Base-by-base conservation (phyloP, 352 stramenopile genomes). In the Globisporangium perplexum region DNA sequence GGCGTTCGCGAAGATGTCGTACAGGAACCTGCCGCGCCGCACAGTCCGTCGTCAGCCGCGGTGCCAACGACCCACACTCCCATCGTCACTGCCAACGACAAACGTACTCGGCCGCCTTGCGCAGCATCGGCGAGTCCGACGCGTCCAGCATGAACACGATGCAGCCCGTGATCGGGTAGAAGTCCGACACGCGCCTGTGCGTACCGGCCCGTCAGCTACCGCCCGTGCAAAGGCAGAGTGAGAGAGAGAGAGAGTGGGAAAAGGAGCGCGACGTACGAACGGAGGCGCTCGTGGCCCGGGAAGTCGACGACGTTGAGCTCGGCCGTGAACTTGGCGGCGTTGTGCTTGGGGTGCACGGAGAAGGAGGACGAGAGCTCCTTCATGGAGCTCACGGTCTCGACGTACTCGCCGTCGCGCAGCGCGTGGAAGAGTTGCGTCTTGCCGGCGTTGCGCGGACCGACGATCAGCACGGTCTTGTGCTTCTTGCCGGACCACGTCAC, bases 381-480 rank as follows among this genome's bases (percentile, higher is more conserved):
- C 85, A 95, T 95, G 47, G 85, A 95, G 50, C 74, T 89, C 22
- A 95, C 85, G 3, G 85, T 95, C 30, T 88, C 69, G 12, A 87
- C 63, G 55, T 79, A 70, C 48, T 69, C 46, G 47, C 81, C 80
- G 53, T 92, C 72, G 26, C 76, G 75, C 28, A 95, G 66, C 47
- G 79, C 69, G 59, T 95, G 81, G 65, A 92, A 89, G 53, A 95
- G 77, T 57, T 75, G 68, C 48, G 85, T 93, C 73, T 95, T 95
- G 66, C 85, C 85, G 28, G 74, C 70, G 60, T 81, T 66, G 22
- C 68, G 67, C 28, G 85, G 66, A 7, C 85, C 85, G 17, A 92
- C 44, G 31, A 95, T 53, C 41, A 95, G 62, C 55, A 76, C 66
- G 49, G 77, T 85, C 60, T 87, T 82, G 20, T 74, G 72, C 65